Evolutionary conservation across 495 filamentous ascomycete species (phyloP).

Genomic region (Pseudomonodictys pantanalensis): DNA sequence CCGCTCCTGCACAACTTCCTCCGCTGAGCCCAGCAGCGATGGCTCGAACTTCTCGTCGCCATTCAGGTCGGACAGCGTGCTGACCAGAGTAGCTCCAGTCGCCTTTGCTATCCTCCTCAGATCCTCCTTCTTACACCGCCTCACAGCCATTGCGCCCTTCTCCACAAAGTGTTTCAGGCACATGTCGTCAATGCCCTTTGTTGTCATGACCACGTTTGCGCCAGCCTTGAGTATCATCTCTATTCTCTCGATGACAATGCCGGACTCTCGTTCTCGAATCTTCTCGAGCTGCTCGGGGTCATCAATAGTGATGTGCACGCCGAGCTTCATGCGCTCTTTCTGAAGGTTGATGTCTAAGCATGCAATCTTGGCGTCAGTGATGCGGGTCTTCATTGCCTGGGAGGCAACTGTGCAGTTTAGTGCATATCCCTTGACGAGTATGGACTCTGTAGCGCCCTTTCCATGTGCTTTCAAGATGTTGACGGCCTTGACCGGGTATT

Average conservation of each 20-base stretch:
- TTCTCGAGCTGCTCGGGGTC: constrained; percentile 96
- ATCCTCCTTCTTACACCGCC: constrained; percentile 98
- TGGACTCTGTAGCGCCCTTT: constrained; percentile 82
- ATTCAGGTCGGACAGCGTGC: constrained; percentile 90
- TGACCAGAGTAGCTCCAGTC: constrained; percentile 88
- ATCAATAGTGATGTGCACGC: constrained; percentile 96
- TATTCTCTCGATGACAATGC: constrained; percentile 89
- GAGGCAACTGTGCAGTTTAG: constrained; percentile 98
- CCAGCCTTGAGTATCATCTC: constrained; percentile 98
- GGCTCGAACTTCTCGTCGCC: constrained; percentile 96
- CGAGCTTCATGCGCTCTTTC: constrained; percentile 98
- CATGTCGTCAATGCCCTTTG: constrained; percentile 97
- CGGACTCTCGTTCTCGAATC: constrained; percentile 85
- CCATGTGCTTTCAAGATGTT: constrained; percentile 98
- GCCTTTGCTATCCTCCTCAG: constrained; percentile 93
- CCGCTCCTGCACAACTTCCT: constrained; percentile 93
- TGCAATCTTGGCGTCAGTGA: constrained; percentile 94
- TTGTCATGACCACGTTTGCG: constrained; percentile 93
- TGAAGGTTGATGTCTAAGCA: constrained; percentile 97
- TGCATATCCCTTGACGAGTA: constrained; percentile 93
- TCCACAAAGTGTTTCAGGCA: constrained; percentile 93
- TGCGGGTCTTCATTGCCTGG: constrained; percentile 93
- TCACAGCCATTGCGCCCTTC: constrained; percentile 91
- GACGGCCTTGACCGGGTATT: constrained; percentile 98
- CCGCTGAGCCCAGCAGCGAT: constrained; percentile 81